Percentiles rank a stretch among this genome's conserved stretches.
These are phyloP conservation scores for Nakazawaea populi DNA, from an alignment of 805 yeast genomes.

Conservation along the genomic window DNA sequence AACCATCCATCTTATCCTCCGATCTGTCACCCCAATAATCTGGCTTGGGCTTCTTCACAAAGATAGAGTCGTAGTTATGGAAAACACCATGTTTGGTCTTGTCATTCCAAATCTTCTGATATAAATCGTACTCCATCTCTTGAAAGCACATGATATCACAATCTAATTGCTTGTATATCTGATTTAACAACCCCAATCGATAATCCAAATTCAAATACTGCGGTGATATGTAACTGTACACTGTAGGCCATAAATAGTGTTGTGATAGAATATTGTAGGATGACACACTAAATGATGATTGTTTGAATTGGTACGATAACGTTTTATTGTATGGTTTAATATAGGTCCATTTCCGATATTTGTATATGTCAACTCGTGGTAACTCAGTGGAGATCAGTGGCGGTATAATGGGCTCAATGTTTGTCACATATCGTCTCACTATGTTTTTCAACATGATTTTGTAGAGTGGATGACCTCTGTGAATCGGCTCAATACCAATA, in stretches of 20 bases:
- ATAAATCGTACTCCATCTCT: constrained; percentile 42
- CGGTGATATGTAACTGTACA: constrained; percentile 44
- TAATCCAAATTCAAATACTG: constrained; percentile 21
- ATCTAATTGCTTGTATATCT: constrained; percentile 27
- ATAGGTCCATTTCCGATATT: constrained; percentile 9
- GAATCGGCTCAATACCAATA: too few relatives aligned
- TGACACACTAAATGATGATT: constrained; percentile 21
- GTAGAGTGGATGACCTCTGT: too few relatives aligned
- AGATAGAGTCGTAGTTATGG: constrained; percentile 38
- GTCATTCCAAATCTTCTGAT: constrained; percentile 32
- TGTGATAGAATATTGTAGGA: constrained; percentile 28
- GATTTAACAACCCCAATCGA: constrained; percentile 44
- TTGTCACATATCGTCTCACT: constrained; percentile 7
- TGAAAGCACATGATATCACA: constrained; percentile 59
- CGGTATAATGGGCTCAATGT: constrained; percentile 7
- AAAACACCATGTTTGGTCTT: constrained; percentile 15
- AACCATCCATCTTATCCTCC: constrained; percentile 51
- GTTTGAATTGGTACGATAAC: constrained; percentile 1
- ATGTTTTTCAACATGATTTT: neutral
- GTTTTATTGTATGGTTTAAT: constrained; percentile 4
- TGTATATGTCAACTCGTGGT: constrained; percentile 7
- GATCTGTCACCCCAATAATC: constrained; percentile 41
- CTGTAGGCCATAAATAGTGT: constrained; percentile 56
- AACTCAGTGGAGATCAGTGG: neutral
- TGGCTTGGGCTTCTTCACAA: constrained; percentile 45